Percentiles rank a stretch among this genome's conserved stretches.
Conservation (phyloP, 169 alveolate species). For the Plasmodium inui region DNA sequence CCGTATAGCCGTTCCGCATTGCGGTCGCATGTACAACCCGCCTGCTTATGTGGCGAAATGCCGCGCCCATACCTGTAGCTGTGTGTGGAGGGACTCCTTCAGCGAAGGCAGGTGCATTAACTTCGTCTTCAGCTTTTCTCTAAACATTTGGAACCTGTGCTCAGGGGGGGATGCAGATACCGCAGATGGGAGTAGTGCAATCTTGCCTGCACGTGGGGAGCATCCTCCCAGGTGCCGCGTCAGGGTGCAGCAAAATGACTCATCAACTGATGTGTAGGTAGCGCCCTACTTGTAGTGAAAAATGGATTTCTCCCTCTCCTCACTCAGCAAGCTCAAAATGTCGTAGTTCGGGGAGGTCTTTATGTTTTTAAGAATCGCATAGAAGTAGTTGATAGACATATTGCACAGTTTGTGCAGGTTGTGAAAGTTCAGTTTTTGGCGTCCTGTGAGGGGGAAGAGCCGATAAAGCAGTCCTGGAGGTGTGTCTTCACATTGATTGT, state of each 20-base stretch:
- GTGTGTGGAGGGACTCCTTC: slow-evolving; percentile 2
- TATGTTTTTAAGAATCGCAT: slow-evolving; percentile 19
- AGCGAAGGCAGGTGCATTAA: slow-evolving; percentile 17
- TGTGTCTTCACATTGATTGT: not conserved
- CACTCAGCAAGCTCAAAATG: slow-evolving; percentile 32
- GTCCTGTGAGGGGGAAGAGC: not conserved
- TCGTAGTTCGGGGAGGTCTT: slow-evolving; percentile 20
- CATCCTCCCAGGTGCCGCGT: not conserved
- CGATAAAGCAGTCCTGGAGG: too few species aligned
- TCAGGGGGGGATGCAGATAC: not conserved
- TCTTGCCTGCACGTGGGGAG: not conserved
- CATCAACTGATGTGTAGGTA: not conserved
- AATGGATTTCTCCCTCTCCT: slow-evolving; percentile 50
- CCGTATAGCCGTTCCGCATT: not conserved
- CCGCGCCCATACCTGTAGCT: slow-evolving; percentile 20
- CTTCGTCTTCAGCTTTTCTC: slow-evolving; percentile 40
- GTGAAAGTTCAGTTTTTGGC: slow-evolving; percentile 32
- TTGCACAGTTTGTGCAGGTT: slow-evolving; percentile 44
- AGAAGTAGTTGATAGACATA: slow-evolving; percentile 61
- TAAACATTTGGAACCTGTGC: slow-evolving; percentile 28
- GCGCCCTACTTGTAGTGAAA: slow-evolving; percentile 45
- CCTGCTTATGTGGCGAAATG: not conserved
- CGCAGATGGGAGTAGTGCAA: not conserved
- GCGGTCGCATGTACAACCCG: not conserved
- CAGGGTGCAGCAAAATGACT: not conserved